Base-by-base conservation (phyloP, 495 filamentous ascomycete species). In the Aspergillus panamensis region DNA sequence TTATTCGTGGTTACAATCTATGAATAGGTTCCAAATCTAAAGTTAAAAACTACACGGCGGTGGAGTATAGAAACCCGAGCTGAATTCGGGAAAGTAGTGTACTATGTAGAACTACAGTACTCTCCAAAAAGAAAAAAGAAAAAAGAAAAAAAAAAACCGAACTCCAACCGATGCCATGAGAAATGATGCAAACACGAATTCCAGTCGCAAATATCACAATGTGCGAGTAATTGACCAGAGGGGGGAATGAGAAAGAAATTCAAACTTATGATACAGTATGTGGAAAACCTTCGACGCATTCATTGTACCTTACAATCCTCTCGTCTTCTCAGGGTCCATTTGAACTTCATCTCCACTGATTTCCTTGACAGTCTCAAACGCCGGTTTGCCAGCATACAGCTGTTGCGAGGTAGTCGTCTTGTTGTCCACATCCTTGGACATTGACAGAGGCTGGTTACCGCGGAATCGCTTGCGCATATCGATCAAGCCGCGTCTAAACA, bases 401-500 rank as follows among this genome's bases (percentile, higher is more conserved):
- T 92, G 88, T 55, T 63, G 68, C 31, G 53, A 63, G 25, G 66
- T 58, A 48, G 73, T 70, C 19, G 74, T 67, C 43, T 78, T 75
- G 32, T 76, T 78, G 48, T 88, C 80, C 19, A 80, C 55, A 64
- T 92, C 85, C 59, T 84, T 76, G 48, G 76, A 74, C 29, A 88
- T 80, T 25, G 83, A 79, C 60, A 96, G 80, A 44, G 94, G 92
- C 62, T 89, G 82, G 74, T 98, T 97, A n/a, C 94, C 95, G 43
- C 95, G 83, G 77, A 98, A 97, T 20, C 95, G 87, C 74, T 98
- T 98, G 67, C 95, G 88, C 95, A 98, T 98, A 74, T 98, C 94
- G 66, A 97, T 84, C 85, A 95, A 84, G 50, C 95, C 94, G 54
- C 92, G 88, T 66, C 80, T 82, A 21, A 3, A 43, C 6, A 45